Conservation (phyloP, 257 asterid species). For the Solanum peruvianum region DNA sequence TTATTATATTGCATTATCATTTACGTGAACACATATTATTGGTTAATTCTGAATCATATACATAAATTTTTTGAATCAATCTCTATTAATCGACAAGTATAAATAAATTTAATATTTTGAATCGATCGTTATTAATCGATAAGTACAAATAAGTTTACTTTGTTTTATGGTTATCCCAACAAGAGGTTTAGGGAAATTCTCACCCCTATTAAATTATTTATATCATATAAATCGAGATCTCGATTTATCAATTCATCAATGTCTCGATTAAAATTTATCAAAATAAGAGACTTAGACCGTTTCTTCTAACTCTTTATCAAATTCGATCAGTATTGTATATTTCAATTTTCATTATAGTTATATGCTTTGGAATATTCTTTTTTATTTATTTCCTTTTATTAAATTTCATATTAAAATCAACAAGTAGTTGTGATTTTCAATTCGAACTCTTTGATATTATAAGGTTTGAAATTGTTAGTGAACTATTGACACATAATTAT, state of each 20-base stretch:
- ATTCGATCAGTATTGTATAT: not conserved
- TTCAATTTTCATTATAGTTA: not conserved
- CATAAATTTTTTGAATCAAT: not conserved
- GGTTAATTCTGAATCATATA: not conserved
- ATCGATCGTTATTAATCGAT: rapidly evolving
- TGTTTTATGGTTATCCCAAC: not conserved
- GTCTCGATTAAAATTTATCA: not conserved
- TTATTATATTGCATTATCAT: not conserved
- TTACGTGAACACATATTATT: not conserved
- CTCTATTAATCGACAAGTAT: rapidly evolving
- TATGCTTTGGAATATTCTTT: not conserved
- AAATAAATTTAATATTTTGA: not conserved
- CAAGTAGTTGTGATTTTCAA: not conserved
- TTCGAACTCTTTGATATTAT: not conserved
- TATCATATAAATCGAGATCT: not conserved
- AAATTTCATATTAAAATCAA: not conserved
- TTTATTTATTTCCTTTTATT: not conserved
- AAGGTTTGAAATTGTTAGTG: not conserved
- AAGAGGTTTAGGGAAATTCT: not conserved
- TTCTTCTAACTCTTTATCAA: not conserved
- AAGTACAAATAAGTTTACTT: not conserved
- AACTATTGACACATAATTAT: not conserved
- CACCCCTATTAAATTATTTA: not conserved
- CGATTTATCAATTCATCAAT: not conserved
- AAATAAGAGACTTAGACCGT: not conserved